Evolutionary conservation across 768 basidiomycete genomes (phyloP).

Genomic region (Russula compacta): DNA sequence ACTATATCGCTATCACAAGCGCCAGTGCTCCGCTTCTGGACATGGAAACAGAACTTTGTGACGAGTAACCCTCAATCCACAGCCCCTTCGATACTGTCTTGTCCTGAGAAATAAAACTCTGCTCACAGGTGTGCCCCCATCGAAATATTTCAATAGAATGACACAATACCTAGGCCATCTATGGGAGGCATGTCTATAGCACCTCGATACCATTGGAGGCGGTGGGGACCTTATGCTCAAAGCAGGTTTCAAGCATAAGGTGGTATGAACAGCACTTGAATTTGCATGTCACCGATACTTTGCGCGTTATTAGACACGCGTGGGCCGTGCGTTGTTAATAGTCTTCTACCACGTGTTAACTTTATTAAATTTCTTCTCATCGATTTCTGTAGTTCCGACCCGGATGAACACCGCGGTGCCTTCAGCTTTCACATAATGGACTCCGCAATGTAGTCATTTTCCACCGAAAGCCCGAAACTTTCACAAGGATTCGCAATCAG

Average conservation of each 20-base stretch:
- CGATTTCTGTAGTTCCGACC: background rate
- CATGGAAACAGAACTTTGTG: background rate
- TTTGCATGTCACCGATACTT: background rate
- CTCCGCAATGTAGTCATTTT: background rate
- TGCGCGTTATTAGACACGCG: background rate
- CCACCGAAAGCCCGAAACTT: background rate
- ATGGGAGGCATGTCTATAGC: too few species aligned
- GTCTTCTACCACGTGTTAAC: background rate
- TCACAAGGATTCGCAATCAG: background rate
- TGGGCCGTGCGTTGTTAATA: background rate
- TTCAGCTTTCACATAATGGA: background rate
- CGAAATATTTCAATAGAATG: too few species aligned
- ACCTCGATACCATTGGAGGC: too few species aligned
- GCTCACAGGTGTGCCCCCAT: too few species aligned
- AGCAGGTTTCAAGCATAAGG: background rate
- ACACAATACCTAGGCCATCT: too few species aligned
- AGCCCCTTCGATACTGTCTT: too few species aligned
- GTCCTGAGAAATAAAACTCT: too few species aligned
- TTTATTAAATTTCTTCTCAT: background rate
- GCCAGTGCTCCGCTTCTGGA: background rate
- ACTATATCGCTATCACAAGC: background rate
- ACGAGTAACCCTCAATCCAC: too few species aligned
- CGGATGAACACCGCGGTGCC: background rate
- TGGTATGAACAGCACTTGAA: background rate
- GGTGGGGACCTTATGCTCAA: too few species aligned